These are phyloP conservation scores for Botrytis tulipae DNA, from an alignment of 2,329 filamentous ascomycete genomes.

Conservation along the genomic window DNA sequence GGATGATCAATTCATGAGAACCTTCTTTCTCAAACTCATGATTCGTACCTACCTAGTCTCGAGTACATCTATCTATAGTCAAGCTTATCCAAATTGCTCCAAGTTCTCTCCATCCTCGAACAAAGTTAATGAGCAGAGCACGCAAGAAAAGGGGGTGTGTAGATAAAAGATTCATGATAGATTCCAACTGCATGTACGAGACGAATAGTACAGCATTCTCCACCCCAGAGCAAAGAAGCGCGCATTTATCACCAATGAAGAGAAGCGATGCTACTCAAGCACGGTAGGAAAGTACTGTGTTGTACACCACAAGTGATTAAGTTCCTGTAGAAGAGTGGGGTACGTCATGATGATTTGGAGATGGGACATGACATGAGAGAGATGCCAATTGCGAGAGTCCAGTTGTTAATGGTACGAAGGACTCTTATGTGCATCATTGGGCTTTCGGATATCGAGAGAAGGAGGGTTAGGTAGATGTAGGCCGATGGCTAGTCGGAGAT, in stretches of 20 bases:
- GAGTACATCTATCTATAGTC: conserved; percentile 12
- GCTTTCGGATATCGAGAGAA: conserved; percentile 2
- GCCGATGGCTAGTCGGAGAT: not conserved
- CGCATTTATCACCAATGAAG: conserved; percentile 12
- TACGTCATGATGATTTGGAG: conserved; percentile 1
- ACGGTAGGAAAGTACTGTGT: not conserved
- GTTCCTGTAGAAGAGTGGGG: conserved; percentile 16
- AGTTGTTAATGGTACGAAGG: not conserved
- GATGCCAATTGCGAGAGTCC: conserved; percentile 16
- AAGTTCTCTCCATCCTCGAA: not conserved
- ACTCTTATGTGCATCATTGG: conserved; percentile 17
- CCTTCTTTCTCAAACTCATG: not conserved
- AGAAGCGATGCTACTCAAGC: conserved; percentile 8
- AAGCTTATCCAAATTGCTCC: not conserved
- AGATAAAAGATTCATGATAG: conserved; percentile 7
- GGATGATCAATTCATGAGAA: conserved; percentile 20
- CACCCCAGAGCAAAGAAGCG: not conserved
- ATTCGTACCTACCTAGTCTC: conserved; percentile 3
- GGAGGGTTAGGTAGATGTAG: not conserved
- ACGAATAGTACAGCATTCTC: conserved; percentile 3
- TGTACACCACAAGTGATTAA: conserved; percentile 10
- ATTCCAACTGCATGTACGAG: not conserved
- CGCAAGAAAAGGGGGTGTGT: conserved; percentile 11
- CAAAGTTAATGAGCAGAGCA: not conserved
- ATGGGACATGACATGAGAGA: not conserved